Base-by-base conservation (phyloP, 2,329 filamentous ascomycete genomes). In the Amylocarpus encephaloides region DNA sequence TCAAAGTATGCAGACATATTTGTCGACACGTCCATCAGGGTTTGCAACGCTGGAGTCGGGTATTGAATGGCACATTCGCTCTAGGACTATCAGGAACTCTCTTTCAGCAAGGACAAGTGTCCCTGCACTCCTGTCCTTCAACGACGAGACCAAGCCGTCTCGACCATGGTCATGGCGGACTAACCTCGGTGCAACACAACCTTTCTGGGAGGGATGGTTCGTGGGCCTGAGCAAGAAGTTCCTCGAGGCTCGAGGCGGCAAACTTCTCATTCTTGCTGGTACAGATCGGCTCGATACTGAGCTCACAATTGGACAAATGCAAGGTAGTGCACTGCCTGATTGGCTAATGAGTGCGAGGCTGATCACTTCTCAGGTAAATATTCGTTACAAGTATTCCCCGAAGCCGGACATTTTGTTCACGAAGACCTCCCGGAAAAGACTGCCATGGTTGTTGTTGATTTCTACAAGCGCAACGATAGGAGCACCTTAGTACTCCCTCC, bases 171-270 rank as follows among this genome's bases (percentile, higher is more conserved):
- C 77, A 50, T 98, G 93, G 93, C 77, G 83, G 58, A 97, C 93
- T 2, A 83, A 96, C 64, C 75, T 97, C 22, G 80, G 77, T 0
- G 80, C 81, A 34, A 97, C 93, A 7, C 86, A 94, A 63, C 82
- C 86, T 0, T 97, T 91, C 67, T 98, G 92, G 92, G 85, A 93
- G 67, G 86, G 82, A 57, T 98, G 92, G 92, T 97, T 96, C 64
- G 76, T 80, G 10, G 90, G 90, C 0, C 75, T 97, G 61, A 95
- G 88, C 67, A 80, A 80, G 61, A 95, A 95, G 70, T 98, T 97
- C 64, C 74, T 96, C 39, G 77, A 76, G 46, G 88, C 86, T 0
- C 82, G 78, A 55, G 91, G 88, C 26, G 91, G 90, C 7, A 96
- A 96, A 68, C 68, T 95, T 53, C 71, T 96, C 45, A 70, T 96